Conservation (phyloP, 164 flowering plant species). For the Vitis labrusca region DNA sequence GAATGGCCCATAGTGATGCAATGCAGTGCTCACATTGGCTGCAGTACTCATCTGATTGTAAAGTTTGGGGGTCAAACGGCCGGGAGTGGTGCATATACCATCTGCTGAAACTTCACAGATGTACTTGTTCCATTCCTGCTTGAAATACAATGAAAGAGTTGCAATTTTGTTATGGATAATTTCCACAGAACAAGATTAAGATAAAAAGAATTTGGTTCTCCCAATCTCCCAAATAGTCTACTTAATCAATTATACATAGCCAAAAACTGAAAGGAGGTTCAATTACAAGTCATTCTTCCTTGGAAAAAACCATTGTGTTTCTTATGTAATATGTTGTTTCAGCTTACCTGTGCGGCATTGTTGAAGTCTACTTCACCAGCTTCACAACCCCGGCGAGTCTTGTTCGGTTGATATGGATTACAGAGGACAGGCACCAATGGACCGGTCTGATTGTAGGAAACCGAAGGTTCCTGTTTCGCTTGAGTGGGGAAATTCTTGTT, state of each 20-base stretch:
- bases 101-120: slow-evolving; percentile 17
- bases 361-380: slow-evolving; percentile 33
- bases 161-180: too few relatives aligned
- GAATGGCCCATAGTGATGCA: slow-evolving; percentile 28
- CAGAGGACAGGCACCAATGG: slow-evolving; percentile 56
- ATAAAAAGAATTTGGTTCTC: too few relatives aligned
- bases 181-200: too few relatives aligned
- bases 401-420: slow-evolving; percentile 38
- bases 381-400: slow-evolving; percentile 29
- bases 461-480: background rate
- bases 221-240: too few relatives aligned
- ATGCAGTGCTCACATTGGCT: slow-evolving; percentile 22
- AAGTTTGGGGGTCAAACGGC: slow-evolving; percentile 26
- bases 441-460: slow-evolving; percentile 45
- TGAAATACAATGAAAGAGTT: background rate
- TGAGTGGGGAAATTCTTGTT: slow-evolving; percentile 20
- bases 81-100: slow-evolving; percentile 29
- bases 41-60: slow-evolving; percentile 22
- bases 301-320: too few relatives aligned
- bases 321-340: background rate
- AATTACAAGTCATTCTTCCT: too few relatives aligned
- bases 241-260: too few relatives aligned
- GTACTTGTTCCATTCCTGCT: slow-evolving; percentile 22
- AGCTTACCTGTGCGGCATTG: slow-evolving; percentile 49
- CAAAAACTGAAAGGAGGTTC: too few relatives aligned